These are phyloP conservation scores for Arthrocladium fulminans DNA, from an alignment of 2,329 filamentous ascomycete species.

Conservation along the genomic window DNA sequence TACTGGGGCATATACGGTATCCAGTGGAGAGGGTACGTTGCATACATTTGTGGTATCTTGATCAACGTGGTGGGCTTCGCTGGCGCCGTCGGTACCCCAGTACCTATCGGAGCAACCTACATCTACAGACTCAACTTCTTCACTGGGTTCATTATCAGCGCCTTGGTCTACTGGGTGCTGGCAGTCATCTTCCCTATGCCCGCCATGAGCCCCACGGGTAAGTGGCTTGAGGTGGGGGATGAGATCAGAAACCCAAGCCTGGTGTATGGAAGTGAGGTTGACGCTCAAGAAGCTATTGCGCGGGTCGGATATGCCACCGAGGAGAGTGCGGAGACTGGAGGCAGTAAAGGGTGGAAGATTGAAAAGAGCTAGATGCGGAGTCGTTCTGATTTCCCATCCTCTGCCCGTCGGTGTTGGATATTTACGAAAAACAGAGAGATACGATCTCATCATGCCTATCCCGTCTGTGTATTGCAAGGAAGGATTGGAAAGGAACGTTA, in stretches of 20 bases:
- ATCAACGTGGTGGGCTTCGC: conserved; percentile 90
- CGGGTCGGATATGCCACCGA: not conserved
- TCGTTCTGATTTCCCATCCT: no score
- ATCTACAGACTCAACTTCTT: conserved; percentile 92
- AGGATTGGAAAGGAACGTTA: no score
- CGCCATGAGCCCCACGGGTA: conserved; percentile 49
- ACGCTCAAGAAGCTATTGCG: not conserved
- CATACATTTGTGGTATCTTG: conserved; percentile 66
- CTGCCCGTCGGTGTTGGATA: no score
- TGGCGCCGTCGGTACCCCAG: conserved; percentile 61
- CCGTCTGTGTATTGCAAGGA: no score
- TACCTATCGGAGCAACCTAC: conserved; percentile 71
- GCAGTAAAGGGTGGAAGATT: not conserved
- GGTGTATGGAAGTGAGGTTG: conserved; percentile 2
- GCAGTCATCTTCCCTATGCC: conserved; percentile 64
- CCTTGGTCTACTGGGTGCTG: conserved; percentile 58
- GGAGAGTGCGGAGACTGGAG: conserved; percentile 1
- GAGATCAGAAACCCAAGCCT: conserved; percentile 8
- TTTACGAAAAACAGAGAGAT: no score
- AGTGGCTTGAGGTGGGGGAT: conserved; percentile 7
- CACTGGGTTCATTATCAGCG: conserved; percentile 65
- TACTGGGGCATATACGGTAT: conserved; percentile 70
- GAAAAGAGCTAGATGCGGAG: no score
- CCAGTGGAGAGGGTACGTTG: conserved; percentile 73
- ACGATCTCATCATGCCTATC: no score